These are phyloP conservation scores for Urochloa ruziziensis DNA, from an alignment of 176 grass and related monocot genomes.

Conservation along the genomic window DNA sequence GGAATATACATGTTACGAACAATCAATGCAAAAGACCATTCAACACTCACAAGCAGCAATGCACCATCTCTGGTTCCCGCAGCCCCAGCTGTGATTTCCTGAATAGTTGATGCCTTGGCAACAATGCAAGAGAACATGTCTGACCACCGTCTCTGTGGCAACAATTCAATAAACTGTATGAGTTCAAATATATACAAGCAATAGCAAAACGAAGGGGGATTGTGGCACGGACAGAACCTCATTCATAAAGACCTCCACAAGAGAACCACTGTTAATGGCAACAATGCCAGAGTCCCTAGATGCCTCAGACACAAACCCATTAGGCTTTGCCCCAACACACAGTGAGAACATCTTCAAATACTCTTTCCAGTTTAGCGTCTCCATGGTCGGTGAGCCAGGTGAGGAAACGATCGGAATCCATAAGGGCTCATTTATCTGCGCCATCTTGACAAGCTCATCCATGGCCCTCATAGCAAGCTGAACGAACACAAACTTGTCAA, in stretches of 20 bases:
- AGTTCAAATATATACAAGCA: slow-evolving; percentile 27
- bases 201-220: neutral
- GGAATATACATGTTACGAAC: neutral
- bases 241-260: slow-evolving; percentile 85
- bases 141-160: slow-evolving; percentile 56
- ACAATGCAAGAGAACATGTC: slow-evolving; percentile 84
- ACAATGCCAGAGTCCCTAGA: slow-evolving; percentile 69
- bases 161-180: slow-evolving; percentile 25
- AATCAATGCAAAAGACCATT: neutral
- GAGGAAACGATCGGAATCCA: slow-evolving; percentile 47
- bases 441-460: slow-evolving; percentile 92
- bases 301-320: slow-evolving; percentile 68
- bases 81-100: slow-evolving; percentile 66
- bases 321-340: slow-evolving; percentile 50
- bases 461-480: slow-evolving; percentile 72
- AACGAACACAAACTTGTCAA: slow-evolving; percentile 55
- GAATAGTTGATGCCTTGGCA: slow-evolving; percentile 50
- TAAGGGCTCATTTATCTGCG: slow-evolving; percentile 62
- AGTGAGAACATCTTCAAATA: slow-evolving; percentile 55
- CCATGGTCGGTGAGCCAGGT: slow-evolving; percentile 22
- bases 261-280: slow-evolving; percentile 41
- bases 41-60: slow-evolving; percentile 82
- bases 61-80: slow-evolving; percentile 78
- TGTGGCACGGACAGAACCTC: slow-evolving; percentile 48
- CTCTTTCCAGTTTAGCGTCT: slow-evolving; percentile 66